Base-by-base conservation (phyloP, 2,329 filamentous ascomycete species). In the Aspergillus japonicus region DNA sequence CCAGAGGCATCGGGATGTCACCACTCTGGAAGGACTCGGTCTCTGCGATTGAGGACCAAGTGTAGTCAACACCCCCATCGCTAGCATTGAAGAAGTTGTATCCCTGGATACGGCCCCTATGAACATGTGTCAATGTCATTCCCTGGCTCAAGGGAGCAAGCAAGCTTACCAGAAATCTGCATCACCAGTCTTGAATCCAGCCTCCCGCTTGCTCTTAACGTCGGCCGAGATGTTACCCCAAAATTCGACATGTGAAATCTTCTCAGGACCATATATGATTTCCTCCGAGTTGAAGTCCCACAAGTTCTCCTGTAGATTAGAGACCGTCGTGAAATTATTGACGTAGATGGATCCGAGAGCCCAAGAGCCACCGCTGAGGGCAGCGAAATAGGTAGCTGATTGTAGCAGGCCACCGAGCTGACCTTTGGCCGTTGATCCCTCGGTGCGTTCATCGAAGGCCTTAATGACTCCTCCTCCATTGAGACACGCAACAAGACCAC, bases 301-400 rank as follows among this genome's bases (percentile, higher is more conserved):
- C 12, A 56, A 6, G 16, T 26, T 42, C 14, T 54, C 31, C 31
- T 54, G 69, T 62, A 73, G 58, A 16, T 61, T 54, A 50, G 83
- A 75, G 3, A 93, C 83, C 0, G 87, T 86, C 10, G 87, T 89
- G 72, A 92, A 96, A 78, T 96, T 96, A 73, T 89, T 87, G 67
- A 87, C 81, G 60, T 86, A 93, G n/a, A 96, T 80, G 54, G 89
- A 92, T 21, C 91, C 90, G 11, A 96, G 85, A 29, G 96, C 80
- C 92, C 92, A 96, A 55, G 88, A 87, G 60, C 92, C 92, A 47
- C 92, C 92, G 16, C 90, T 95, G 8, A 96, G 81, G 29, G 91
- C 92, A 4, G 91, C 82, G 11, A 96, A 73, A 73, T 96, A 96
- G 0, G 92, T 96, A 0, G 91, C 78, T 5, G 90, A 84, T 79